Percentiles rank a stretch among this genome's conserved stretches.
phyloP scores from a whole-genome alignment of 1,284 basidiomycete genomes.

The Takashimella tepidaria region DNA sequence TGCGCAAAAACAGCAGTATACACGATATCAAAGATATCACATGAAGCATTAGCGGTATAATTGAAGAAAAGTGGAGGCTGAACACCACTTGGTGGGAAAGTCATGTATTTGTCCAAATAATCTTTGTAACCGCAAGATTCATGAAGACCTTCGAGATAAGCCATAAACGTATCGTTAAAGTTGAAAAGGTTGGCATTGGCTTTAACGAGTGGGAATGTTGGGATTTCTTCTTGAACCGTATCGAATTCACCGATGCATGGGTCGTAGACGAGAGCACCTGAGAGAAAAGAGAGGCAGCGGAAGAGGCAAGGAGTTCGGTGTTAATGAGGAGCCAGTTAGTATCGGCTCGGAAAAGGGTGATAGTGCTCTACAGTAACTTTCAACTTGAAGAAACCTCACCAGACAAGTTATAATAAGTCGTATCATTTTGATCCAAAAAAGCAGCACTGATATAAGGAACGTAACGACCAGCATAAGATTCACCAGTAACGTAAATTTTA shows the following conservation, averaged over 20 bases:
- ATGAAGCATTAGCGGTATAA: slow-evolving; percentile 50
- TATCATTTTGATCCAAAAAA: slow-evolving; percentile 23
- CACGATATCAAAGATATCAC: slow-evolving; percentile 63
- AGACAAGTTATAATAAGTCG: slow-evolving; percentile 20
- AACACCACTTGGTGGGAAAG: slow-evolving; percentile 58
- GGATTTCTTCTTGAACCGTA: slow-evolving; percentile 61
- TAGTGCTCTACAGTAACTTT: background rate
- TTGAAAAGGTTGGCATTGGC: slow-evolving; percentile 18
- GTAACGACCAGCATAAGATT: slow-evolving; percentile 47
- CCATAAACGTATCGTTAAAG: slow-evolving; percentile 55
- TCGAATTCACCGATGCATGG: slow-evolving; percentile 36
- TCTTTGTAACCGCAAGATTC: slow-evolving; percentile 58
- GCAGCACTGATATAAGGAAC: slow-evolving; percentile 46
- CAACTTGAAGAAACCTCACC: too few species aligned
- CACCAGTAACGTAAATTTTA: slow-evolving; percentile 34
- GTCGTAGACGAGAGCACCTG: slow-evolving; percentile 31
- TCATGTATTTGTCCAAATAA: slow-evolving; percentile 58
- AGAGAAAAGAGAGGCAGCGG: background rate
- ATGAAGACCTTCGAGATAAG: slow-evolving; percentile 55
- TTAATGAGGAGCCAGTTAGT: background rate
- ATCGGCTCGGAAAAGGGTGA: background rate
- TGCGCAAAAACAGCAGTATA: slow-evolving; percentile 57
- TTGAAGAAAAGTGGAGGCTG: slow-evolving; percentile 15
- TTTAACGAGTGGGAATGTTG: slow-evolving; percentile 46
- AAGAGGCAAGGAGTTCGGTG: slow-evolving; percentile 2